Evolutionary conservation across 768 basidiomycete genomes (phyloP), one percentile per base, ranked within the genome.

Genomic region (Xerocomus brunneocitrinus): DNA sequence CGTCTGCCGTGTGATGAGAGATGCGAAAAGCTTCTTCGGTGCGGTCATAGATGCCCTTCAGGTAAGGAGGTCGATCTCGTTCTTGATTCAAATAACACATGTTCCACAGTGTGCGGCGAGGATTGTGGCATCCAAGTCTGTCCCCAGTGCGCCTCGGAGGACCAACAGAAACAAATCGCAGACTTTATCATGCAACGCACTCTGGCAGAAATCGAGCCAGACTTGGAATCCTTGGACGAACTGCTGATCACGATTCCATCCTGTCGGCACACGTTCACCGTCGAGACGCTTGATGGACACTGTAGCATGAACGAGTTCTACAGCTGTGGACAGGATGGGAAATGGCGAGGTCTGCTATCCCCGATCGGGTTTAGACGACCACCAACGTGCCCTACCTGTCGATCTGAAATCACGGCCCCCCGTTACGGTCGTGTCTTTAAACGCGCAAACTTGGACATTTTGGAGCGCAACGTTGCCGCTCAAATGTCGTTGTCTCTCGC

Each of bases 81-180:
- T 22, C 9, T 42, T 8, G n/a, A 22, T 9, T 30, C 14, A 13
- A 12, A 19, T 31, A 19, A 24, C 48, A 60, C 28, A 62, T 50
- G n/a, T n/a, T n/a, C n/a, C n/a, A 39, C 51, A 87, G 85, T 89
- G 1, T 87, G 85, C 50, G 84, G 86, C 7, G 87, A 89, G 64
- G 68, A 75, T 14, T 89, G 87, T 59, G 32, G 51, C 0, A 62
- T 72, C 1, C 85, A 87, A 67, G 56, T 74, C 7, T 89, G 87
- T 56, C 74, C 75, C 2, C 14, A 52, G 5, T 89, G 87, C 55
- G 74, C 76, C 2, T 47, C 76, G 12, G 61, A 62, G 1, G 67
- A 74, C 1, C 52, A 66, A 22, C 73, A 71, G 48, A 55, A 68
- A 1, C 67, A 71, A 25, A 70, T 85, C 13, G 85, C 83, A 19